Conservation (phyloP, 352 stramenopile species). For the Globisporangium cylindrosporum region DNA sequence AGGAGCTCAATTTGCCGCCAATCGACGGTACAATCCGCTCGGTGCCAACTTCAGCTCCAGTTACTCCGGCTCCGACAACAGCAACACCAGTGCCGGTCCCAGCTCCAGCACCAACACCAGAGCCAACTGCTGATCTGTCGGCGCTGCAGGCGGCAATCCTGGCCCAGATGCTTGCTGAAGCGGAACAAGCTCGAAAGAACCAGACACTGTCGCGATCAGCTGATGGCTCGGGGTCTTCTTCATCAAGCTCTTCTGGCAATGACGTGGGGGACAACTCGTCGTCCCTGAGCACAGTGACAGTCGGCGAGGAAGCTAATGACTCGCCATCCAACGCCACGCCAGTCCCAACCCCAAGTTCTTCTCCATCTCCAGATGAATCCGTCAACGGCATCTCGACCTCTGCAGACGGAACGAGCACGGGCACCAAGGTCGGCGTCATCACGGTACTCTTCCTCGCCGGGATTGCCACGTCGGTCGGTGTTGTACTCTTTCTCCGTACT, state of each 20-base stretch:
- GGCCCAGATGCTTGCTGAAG: background rate
- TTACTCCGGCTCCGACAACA: background rate
- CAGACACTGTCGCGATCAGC: background rate
- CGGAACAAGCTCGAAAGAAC: background rate
- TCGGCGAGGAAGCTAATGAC: too few species aligned
- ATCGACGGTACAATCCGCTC: constrained; percentile 1
- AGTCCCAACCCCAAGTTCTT: background rate
- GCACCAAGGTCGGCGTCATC: constrained; percentile 4
- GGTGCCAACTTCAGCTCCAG: background rate
- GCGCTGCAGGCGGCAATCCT: background rate
- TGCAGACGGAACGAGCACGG: background rate
- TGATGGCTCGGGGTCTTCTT: background rate
- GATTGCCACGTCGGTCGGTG: background rate
- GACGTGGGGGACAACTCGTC: background rate
- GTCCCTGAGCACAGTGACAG: too few species aligned
- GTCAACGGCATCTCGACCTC: constrained; percentile 4
- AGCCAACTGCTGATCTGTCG: background rate
- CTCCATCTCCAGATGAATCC: background rate
- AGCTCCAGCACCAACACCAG: background rate
- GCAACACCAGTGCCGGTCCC: background rate
- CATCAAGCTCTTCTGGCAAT: background rate
- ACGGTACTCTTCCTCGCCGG: constrained; percentile 1
- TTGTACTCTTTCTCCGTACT: background rate
- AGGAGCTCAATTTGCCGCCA: constrained; percentile 4
- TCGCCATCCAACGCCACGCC: background rate